Percentiles rank a stretch among this genome's conserved stretches.
Evolutionary conservation across 257 asterid genomes (phyloP).

Genomic region (Pogostemon cablin): DNA sequence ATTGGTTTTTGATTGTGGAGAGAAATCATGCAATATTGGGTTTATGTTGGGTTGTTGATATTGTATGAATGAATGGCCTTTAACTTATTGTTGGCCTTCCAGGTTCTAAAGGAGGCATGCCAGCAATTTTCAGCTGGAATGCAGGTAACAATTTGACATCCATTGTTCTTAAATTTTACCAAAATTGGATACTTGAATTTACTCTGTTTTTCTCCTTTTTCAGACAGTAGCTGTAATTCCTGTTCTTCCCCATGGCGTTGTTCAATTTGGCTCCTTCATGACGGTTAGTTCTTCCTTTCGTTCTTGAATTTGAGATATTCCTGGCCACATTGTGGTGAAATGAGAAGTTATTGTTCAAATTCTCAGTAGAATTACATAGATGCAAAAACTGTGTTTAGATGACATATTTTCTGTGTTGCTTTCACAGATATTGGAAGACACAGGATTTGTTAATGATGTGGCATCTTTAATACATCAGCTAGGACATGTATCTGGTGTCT

Average conservation of each 20-base stretch:
- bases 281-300: slow-evolving; percentile 38
- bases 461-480: slow-evolving; percentile 59
- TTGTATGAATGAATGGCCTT: slow-evolving; percentile 4
- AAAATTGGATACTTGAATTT: slow-evolving; percentile 11
- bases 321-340: too few species aligned
- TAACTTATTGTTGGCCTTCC: slow-evolving; percentile 1
- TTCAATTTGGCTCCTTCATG: slow-evolving; percentile 82
- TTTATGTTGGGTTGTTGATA: not conserved
- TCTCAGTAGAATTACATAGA: too few species aligned
- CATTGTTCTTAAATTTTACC: not conserved
- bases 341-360: too few species aligned
- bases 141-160: slow-evolving; percentile 52
- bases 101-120: slow-evolving; percentile 74
- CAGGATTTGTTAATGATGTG: slow-evolving; percentile 65
- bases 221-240: slow-evolving; percentile 91
- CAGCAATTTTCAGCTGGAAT: slow-evolving; percentile 87
- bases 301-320: too few species aligned
- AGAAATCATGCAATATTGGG: not conserved
- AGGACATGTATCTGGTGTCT: slow-evolving; percentile 63
- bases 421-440: slow-evolving; percentile 72
- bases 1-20: too few species aligned
- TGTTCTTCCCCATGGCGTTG: slow-evolving; percentile 90
- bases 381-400: not conserved
- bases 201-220: slow-evolving; percentile 16
- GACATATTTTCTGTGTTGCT: slow-evolving; percentile 19